Conservation (phyloP, 305 asterid genomes). For the Petunia hybrid region DNA sequence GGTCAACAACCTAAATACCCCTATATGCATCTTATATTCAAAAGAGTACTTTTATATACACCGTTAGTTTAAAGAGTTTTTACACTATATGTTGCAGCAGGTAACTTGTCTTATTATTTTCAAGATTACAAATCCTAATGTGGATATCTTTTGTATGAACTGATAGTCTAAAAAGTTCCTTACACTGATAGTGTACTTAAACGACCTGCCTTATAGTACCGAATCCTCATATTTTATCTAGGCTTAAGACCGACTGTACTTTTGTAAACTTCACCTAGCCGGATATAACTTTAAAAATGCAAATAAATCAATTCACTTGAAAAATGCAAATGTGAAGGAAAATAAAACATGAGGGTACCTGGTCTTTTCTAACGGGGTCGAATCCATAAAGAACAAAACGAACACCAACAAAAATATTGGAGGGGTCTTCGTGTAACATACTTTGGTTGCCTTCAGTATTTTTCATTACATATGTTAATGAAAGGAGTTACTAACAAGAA, state of each 20-base stretch:
- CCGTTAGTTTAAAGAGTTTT: too few relatives aligned
- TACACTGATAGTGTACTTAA: too few relatives aligned
- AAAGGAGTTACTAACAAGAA: neutral
- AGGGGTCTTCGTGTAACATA: constrained; percentile 46
- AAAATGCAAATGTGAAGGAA: neutral
- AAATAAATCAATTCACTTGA: neutral
- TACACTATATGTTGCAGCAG: too few relatives aligned
- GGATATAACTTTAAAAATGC: neutral
- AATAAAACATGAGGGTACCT: constrained; percentile 45
- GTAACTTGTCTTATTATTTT: too few relatives aligned
- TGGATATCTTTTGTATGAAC: too few relatives aligned
- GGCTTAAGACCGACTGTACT: neutral
- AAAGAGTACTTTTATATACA: neutral
- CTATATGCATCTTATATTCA: neutral
- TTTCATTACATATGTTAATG: constrained; percentile 7
- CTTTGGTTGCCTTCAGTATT: constrained; percentile 29
- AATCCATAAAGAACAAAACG: constrained; percentile 70
- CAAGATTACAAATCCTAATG: too few relatives aligned
- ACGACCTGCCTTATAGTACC: neutral
- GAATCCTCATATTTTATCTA: neutral
- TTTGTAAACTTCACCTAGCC: neutral
- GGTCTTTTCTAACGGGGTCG: constrained; percentile 48
- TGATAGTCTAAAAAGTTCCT: too few relatives aligned
- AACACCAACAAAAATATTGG: constrained; percentile 60
- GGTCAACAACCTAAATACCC: neutral